Percentiles rank a stretch among this genome's conserved stretches.
Conservation (phyloP, 208 protist genomes). For the Wallacemonas sp. region DNA sequence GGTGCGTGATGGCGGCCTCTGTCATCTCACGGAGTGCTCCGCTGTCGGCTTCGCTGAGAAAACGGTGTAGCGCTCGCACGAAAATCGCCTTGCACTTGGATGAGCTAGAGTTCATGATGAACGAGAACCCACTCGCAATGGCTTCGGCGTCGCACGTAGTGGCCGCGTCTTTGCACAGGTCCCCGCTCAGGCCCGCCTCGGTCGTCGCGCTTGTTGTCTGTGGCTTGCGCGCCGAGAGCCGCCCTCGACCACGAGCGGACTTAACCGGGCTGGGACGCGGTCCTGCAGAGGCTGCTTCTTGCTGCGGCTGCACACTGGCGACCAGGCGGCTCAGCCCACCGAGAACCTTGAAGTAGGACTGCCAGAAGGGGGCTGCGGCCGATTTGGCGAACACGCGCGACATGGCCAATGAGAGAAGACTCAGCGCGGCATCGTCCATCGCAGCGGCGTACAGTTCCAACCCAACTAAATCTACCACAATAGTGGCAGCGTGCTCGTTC, state of each 20-base stretch:
- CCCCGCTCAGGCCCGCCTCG: not conserved
- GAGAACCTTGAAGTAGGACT: slow-evolving; percentile 64
- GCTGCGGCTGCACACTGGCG: slow-evolving; percentile 3
- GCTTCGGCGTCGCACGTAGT: slow-evolving; percentile 13
- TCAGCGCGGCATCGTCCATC: slow-evolving; percentile 18
- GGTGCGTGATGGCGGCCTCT: slow-evolving; percentile 33
- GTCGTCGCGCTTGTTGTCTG: not conserved
- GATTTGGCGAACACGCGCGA: slow-evolving; percentile 42
- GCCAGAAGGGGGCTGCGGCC: slow-evolving; percentile 46
- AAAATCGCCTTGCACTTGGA: slow-evolving; percentile 78
- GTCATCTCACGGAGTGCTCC: slow-evolving; percentile 46
- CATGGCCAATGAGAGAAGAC: slow-evolving; percentile 36
- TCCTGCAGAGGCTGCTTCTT: not conserved
- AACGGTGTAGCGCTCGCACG: slow-evolving; percentile 68
- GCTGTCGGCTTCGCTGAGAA: slow-evolving; percentile 41
- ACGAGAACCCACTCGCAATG: slow-evolving; percentile 55
- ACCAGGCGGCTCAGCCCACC: slow-evolving; percentile 52
- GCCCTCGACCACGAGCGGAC: not conserved
- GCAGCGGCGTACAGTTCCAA: slow-evolving; percentile 44
- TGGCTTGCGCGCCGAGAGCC: not conserved
- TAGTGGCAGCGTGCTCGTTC: slow-evolving; percentile 56
- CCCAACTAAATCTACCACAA: slow-evolving; percentile 73
- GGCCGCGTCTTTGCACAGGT: not conserved
- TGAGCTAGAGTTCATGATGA: slow-evolving; percentile 68
- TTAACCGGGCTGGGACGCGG: no score